phyloP scores from a whole-genome alignment of 2,329 filamentous ascomycete genomes.

The Elsinoe batatas region DNA sequence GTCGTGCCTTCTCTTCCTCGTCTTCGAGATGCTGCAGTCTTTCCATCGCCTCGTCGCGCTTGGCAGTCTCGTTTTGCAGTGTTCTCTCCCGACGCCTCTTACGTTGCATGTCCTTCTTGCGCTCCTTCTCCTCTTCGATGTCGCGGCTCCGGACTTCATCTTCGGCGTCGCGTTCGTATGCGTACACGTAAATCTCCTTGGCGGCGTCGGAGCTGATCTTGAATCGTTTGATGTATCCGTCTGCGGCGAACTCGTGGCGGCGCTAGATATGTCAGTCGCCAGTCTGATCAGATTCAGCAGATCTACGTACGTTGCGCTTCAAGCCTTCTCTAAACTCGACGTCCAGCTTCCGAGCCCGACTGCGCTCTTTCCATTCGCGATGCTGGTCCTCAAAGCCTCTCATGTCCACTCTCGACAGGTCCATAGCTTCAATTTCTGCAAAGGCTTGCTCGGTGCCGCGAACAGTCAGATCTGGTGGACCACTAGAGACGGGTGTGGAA shows the following conservation, averaged over 20 bases:
- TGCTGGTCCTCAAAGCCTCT: conserved; percentile 43
- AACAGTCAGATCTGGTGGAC: conserved; percentile 28
- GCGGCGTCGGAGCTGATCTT: conserved; percentile 59
- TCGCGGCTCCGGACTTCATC: conserved; percentile 84
- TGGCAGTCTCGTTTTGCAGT: conserved; percentile 75
- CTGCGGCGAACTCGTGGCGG: conserved; percentile 46
- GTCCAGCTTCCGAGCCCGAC: conserved; percentile 59
- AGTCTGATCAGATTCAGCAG: conserved; percentile 1
- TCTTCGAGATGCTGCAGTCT: conserved; percentile 71
- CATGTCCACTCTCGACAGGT: conserved; percentile 50
- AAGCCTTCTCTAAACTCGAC: conserved; percentile 52
- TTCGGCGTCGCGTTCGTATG: conserved; percentile 71
- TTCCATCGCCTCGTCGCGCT: conserved; percentile 69
- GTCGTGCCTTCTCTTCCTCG: conserved; percentile 69
- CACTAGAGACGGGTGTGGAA: conserved; percentile 21
- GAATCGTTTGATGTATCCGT: conserved; percentile 51
- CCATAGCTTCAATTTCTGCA: conserved; percentile 52
- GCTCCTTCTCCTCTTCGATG: conserved; percentile 89
- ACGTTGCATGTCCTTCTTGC: conserved; percentile 99
- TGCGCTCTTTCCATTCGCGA: conserved; percentile 43
- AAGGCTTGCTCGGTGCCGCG: conserved; percentile 49
- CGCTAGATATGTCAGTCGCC: conserved; percentile 37
- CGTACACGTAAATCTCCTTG: conserved; percentile 63
- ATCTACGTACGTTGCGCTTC: conserved; percentile 51
- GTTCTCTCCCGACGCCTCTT: conserved; percentile 93